Evolutionary conservation across 176 grass and related monocot species (phyloP), one percentile per base, ranked within the genome.

Genomic region (Musa troglodytarum): DNA sequence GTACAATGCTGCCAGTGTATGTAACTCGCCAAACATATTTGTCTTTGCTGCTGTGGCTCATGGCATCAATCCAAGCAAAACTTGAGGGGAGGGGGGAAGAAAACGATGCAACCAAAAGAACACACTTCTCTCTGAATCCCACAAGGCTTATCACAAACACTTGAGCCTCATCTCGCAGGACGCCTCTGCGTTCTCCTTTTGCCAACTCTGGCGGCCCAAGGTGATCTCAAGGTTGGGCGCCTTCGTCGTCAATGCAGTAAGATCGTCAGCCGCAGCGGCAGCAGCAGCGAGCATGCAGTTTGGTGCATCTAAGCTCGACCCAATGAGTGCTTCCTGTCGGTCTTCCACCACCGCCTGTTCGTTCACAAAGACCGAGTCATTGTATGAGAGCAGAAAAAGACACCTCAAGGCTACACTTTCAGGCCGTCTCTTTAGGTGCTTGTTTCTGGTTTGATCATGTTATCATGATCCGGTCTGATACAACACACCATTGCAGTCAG

Each of bases 171-270:
- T 85, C 34, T 89, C 90, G 54, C 89, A 89, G 2, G 80, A 54
- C 72, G 58, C 66, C 68, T 80, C 75, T 57, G 71, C 53, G 59
- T 64, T 66, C 25, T 87, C 81, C 76, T 79, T 82, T 63, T 78
- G 68, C 91, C 91, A 92, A 63, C 82, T 83, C 74, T 81, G 81
- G 28, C 96, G 87, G 68, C 96, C 96, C 1, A 94, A 82, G 21
- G 96, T 84, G 78, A 99, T 94, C 72, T 99, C 88, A 78, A 99
- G 78, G 80, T 87, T 83, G 8, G 88, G 90, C 11, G 65, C 61
- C 28, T 76, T 84, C 14, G 87, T 34, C 7, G 81, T 34, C 81
- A 81, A 43, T 43, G 34, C 61, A 80, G 83, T 90, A 22, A 69
- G 52, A 14, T 72, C 62, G 53, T 72, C 61, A 50, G 19, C 25